Percentiles rank a stretch among this genome's conserved stretches.
Evolutionary conservation across 352 stramenopile species (phyloP).

Genomic region (Vaucheria bursata): DNA sequence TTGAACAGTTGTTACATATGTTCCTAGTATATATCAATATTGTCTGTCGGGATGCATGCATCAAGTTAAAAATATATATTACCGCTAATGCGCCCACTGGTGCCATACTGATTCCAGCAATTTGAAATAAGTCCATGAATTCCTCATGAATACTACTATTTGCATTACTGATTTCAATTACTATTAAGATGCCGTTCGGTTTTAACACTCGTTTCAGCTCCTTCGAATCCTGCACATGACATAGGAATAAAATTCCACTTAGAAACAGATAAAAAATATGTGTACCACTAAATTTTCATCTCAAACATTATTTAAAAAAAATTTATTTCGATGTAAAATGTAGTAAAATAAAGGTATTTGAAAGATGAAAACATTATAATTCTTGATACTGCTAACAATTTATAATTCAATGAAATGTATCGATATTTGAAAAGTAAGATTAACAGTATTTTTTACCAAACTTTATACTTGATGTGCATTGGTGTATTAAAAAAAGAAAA

Average conservation of each 20-base stretch:
- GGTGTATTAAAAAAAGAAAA: not conserved
- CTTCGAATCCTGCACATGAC: not conserved
- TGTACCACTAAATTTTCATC: not conserved
- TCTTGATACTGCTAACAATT: not conserved
- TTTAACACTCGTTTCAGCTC: not conserved
- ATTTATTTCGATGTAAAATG: not conserved
- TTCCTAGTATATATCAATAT: too few relatives aligned
- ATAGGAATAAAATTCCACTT: not conserved
- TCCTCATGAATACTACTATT: not conserved
- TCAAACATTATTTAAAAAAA: not conserved
- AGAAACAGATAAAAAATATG: not conserved
- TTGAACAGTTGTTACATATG: not conserved
- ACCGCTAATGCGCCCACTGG: not conserved
- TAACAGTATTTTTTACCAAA: not conserved
- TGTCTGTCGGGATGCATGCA: too few relatives aligned
- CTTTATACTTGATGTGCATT: not conserved
- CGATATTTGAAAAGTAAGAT: not conserved
- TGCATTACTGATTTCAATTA: not conserved
- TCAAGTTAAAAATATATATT: not conserved
- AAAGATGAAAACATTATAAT: not conserved
- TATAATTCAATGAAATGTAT: not conserved
- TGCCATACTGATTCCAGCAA: not conserved
- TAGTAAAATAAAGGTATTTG: not conserved
- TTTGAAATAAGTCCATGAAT: not conserved
- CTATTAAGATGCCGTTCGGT: not conserved